These are phyloP conservation scores for Metschnikowia gelsemii DNA, from an alignment of 805 yeast genomes.

Conservation along the genomic window DNA sequence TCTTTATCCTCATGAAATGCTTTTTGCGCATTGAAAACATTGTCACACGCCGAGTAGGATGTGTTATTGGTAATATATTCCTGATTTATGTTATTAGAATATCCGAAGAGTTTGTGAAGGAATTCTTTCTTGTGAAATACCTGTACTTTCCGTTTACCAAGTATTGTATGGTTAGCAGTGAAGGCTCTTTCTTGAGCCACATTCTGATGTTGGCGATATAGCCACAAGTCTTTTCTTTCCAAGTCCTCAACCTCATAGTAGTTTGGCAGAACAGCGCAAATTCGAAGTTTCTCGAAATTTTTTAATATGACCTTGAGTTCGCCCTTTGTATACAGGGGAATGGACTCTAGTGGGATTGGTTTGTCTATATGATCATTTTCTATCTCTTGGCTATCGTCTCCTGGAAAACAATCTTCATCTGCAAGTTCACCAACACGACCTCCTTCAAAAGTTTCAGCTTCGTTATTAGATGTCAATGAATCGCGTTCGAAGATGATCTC, in stretches of 20 bases:
- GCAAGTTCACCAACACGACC: constrained; percentile 4
- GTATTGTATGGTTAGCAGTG: constrained; percentile 32
- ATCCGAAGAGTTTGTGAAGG: constrained; percentile 39
- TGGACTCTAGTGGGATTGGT: constrained; percentile 24
- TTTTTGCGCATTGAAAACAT: constrained; percentile 36
- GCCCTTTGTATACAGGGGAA: constrained; percentile 42
- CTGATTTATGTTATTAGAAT: constrained; percentile 37
- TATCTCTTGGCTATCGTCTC: constrained; percentile 1
- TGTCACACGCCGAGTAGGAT: constrained; percentile 38
- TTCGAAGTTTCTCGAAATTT: constrained; percentile 19
- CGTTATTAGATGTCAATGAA: background rate
- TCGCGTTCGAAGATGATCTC: constrained; percentile 35
- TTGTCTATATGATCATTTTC: background rate
- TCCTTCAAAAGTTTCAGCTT: background rate
- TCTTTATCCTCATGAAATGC: constrained; percentile 44
- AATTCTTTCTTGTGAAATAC: constrained; percentile 41
- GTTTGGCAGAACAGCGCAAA: constrained; percentile 7
- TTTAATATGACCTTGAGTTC: constrained; percentile 31
- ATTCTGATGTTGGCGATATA: constrained; percentile 31
- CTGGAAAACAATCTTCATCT: constrained; percentile 3
- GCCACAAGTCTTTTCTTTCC: constrained; percentile 29
- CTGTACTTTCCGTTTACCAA: constrained; percentile 40
- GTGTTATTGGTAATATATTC: constrained; percentile 44
- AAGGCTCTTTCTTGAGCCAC: constrained; percentile 34
- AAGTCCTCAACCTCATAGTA: constrained; percentile 17